Percentiles rank a stretch among this genome's conserved stretches.
Conservation (phyloP, 225 moss, liverwort and hornwort species). For the Physcomitrium patens region DNA sequence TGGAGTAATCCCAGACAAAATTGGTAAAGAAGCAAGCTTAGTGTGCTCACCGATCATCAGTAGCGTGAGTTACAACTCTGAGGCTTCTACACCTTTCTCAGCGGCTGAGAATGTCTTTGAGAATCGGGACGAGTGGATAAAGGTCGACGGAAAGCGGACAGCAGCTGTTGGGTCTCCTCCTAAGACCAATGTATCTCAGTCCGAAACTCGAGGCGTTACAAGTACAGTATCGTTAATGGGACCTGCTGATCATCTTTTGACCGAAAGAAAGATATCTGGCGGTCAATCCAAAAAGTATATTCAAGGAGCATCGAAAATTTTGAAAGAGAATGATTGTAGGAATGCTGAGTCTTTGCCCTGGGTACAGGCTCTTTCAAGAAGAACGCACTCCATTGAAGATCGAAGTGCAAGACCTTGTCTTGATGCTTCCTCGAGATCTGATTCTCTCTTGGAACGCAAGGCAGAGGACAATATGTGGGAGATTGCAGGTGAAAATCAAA, state of each 20-base stretch:
- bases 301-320: constrained; percentile 21
- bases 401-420: neutral
- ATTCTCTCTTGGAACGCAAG: constrained; percentile 22
- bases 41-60: too few species aligned
- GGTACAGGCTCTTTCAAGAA: constrained; percentile 38
- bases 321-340: constrained; percentile 34
- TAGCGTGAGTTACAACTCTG: neutral
- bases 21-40: neutral
- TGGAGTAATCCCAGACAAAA: constrained; percentile 16
- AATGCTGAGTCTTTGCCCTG: constrained; percentile 33
- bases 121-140: constrained; percentile 38
- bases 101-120: constrained; percentile 20
- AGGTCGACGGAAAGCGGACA: constrained; percentile 41
- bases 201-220: constrained; percentile 25
- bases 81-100: neutral
- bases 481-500: neutral
- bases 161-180: constrained; percentile 21
- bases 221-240: constrained; percentile 21
- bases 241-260: constrained; percentile 21
- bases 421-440: constrained; percentile 11
- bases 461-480: constrained; percentile 20
- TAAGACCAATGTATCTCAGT: constrained; percentile 24
- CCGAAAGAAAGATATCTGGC: constrained; percentile 31
- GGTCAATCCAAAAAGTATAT: constrained; percentile 22
- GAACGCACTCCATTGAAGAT: constrained; percentile 33